Evolutionary conservation across 2,329 filamentous ascomycete species (phyloP), one percentile per base, ranked within the genome.

Genomic region (Pseudogymnoascus sp.): DNA sequence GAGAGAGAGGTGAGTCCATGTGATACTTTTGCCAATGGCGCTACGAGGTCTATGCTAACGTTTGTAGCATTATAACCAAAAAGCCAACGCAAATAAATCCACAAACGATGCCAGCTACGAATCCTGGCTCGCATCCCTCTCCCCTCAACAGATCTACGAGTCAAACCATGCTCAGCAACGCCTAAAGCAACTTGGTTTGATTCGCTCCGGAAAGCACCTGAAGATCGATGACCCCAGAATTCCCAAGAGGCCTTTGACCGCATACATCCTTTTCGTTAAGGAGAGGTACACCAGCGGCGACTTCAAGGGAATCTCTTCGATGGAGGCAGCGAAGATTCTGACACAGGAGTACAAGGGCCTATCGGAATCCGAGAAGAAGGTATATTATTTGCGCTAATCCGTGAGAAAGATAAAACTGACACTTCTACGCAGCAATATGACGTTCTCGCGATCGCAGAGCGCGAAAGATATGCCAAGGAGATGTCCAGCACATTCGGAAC

Each of bases 91-190:
- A 62, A 78, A 76, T 65, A 77, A 70, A 18, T 75, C 73, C 39
- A 71, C 74, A 12, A 78, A 78, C 58, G 65, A 70, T 18, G 72
- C 73, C 18, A 74, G 73, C 12, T 80, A 79, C 68, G 73, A 79
- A 30, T 69, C 76, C 62, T 89, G 82, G 82, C 70, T 88, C 18
- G 70, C 78, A 32, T 73, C 71, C 2, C 72, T 85, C 67, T 81
- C 81, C 1, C 78, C 82, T 8, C 74, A 81, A 4, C 70, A 86
- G 67, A 87, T 89, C 66, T 74, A 74, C 50, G 62, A 75, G 2
- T 85, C 86, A 61, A 89, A 89, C 70, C 68, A 65, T 9, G 86
- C 86, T 9, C 81, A 86, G 37, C 62, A 38, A 28, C 38, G 30
- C 18, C 61, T 72, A 32, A 65, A 61, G 32, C 62, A 37, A 22